Conservation (phyloP, 805 yeast genomes). For the Pichia scutulata region DNA sequence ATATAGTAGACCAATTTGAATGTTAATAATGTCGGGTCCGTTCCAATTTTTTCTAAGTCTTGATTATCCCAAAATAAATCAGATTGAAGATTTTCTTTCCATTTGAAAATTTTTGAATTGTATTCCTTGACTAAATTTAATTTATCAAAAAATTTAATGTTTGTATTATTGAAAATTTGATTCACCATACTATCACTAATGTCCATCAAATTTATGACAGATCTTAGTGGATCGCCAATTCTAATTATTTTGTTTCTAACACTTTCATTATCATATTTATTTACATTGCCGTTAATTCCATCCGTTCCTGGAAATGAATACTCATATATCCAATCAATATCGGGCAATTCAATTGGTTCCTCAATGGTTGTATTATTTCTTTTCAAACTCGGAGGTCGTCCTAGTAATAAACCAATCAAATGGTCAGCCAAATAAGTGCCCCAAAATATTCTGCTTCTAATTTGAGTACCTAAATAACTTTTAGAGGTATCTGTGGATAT, state of each 20-base stretch:
- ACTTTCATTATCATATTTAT: constrained; percentile 1
- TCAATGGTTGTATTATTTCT: constrained; percentile 54
- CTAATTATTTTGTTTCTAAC: constrained; percentile 18
- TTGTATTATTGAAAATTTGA: constrained; percentile 31
- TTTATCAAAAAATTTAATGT: not conserved
- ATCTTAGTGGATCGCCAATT: constrained; percentile 37
- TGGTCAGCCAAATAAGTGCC: constrained; percentile 61
- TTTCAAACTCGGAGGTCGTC: constrained; percentile 50
- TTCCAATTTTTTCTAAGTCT: constrained; percentile 33
- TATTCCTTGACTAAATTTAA: not conserved
- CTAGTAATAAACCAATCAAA: constrained; percentile 49
- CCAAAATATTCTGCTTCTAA: constrained; percentile 57
- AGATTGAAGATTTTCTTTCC: constrained; percentile 44
- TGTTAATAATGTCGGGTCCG: constrained; percentile 43
- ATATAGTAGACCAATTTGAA: constrained; percentile 50
- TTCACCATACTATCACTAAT: constrained; percentile 40
- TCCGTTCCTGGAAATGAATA: constrained; percentile 32
- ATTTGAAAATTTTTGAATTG: constrained; percentile 19
- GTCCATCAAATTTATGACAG: constrained; percentile 35
- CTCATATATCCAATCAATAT: constrained; percentile 54
- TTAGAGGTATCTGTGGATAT: constrained; percentile 34
- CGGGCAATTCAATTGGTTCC: constrained; percentile 52
- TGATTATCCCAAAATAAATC: constrained; percentile 39
- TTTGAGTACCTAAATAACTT: constrained; percentile 31
- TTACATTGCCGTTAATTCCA: not conserved